Conservation (phyloP, 2,329 filamentous ascomycete species). For the Fusarium proliferatum region DNA sequence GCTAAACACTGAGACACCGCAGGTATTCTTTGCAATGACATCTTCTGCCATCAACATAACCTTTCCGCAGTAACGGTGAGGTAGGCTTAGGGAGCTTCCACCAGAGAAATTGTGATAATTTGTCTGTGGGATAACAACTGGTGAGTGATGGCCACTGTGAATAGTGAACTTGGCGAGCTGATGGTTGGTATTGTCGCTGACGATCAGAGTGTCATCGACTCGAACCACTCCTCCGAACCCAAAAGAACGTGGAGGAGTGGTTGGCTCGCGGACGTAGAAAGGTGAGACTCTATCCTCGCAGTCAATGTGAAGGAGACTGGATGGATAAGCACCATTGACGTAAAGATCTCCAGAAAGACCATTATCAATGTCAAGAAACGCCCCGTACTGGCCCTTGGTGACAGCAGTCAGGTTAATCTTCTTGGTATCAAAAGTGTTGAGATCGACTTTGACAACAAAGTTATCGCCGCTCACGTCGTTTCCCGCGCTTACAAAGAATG, state of each 20-base stretch:
- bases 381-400: background rate
- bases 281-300: background rate
- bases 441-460: background rate
- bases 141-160: background rate
- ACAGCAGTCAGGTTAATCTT: background rate
- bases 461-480: background rate
- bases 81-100: background rate
- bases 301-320: background rate
- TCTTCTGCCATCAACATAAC: background rate
- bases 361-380: background rate
- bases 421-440: rapidly evolving
- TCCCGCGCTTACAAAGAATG: background rate
- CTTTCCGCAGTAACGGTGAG: background rate
- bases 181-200: background rate
- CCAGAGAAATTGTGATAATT: background rate
- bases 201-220: background rate
- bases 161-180: background rate
- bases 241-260: rapidly evolving
- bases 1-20: background rate
- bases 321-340: background rate
- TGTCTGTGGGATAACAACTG: background rate
- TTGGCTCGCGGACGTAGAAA: background rate
- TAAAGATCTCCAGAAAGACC: background rate
- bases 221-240: background rate
- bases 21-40: background rate